A percentile compares a stretch with the other conserved stretches of the same genome.
phyloP scores from a whole-genome alignment of 805 yeast genomes.

The Barnettozyma botsteinii region DNA sequence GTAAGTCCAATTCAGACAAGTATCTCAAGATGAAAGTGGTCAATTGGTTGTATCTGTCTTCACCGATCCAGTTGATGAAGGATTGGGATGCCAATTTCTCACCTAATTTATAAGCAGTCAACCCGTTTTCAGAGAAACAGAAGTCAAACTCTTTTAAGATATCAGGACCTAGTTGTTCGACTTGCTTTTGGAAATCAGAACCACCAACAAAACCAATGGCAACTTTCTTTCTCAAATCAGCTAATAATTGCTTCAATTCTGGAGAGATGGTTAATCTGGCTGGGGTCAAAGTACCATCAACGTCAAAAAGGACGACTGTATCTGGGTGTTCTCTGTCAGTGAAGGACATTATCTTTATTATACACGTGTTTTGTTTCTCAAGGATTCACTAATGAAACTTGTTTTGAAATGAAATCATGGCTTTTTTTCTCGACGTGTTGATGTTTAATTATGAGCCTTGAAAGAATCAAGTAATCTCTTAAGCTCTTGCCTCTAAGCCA shows the following conservation, averaged over 20 bases:
- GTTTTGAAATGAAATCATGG: too few species aligned
- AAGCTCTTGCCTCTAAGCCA: too few species aligned
- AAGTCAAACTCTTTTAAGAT: conserved; percentile 82
- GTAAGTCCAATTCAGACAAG: conserved; percentile 80
- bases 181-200: conserved; percentile 46
- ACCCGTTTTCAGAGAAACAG: conserved; percentile 96
- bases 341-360: conserved; percentile 42
- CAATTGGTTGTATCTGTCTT: conserved; percentile 85
- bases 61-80: conserved; percentile 93
- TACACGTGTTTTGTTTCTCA: too few species aligned
- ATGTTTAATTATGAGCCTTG: too few species aligned
- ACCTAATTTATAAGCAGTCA: conserved; percentile 94
- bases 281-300: conserved; percentile 97
- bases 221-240: conserved; percentile 79
- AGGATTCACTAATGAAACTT: too few species aligned
- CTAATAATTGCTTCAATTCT: conserved; percentile 70
- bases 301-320: conserved; percentile 89
- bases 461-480: too few species aligned
- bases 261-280: conserved; percentile 78
- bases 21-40: conserved; percentile 81
- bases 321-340: conserved; percentile 76
- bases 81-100: conserved; percentile 86
- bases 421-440: too few species aligned
- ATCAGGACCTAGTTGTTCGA: conserved; percentile 87
- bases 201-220: conserved; percentile 50